These are phyloP conservation scores for Guadua angustifolia DNA, from an alignment of 176 grass and related monocot genomes.

Conservation along the genomic window DNA sequence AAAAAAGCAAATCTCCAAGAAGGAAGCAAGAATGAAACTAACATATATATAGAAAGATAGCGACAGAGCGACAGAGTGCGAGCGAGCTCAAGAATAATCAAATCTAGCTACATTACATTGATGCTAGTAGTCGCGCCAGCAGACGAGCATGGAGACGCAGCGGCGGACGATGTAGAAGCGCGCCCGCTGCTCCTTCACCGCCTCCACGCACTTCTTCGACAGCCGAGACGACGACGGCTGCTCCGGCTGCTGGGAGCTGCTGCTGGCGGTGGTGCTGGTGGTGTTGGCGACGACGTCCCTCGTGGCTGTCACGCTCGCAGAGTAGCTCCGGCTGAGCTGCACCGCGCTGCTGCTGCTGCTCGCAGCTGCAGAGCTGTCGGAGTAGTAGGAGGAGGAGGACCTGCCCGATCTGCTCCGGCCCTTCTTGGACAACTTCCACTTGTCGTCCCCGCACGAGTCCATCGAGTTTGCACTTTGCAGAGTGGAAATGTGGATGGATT, in stretches of 20 bases:
- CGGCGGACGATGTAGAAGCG: conserved; percentile 77
- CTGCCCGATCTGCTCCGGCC: conserved; percentile 59
- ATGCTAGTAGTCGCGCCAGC: conserved; percentile 67
- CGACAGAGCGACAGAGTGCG: no score
- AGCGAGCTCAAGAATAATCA: background rate
- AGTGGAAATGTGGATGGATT: background rate
- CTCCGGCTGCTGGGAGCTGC: background rate
- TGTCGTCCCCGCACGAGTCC: conserved; percentile 48
- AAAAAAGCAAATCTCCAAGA: background rate
- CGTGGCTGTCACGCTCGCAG: conserved; percentile 46
- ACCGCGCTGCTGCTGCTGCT: background rate
- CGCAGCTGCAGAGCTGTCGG: background rate
- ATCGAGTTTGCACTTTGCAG: background rate
- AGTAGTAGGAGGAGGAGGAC: background rate
- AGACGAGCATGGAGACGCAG: conserved; percentile 82
- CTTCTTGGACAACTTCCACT: conserved; percentile 66
- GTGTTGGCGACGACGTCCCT: background rate
- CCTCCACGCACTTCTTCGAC: conserved; percentile 62
- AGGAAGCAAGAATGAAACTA: no score
- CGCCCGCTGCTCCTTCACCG: conserved; percentile 64
- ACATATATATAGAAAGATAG: no score
- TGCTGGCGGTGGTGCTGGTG: background rate
- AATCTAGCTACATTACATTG: background rate
- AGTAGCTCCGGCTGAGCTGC: conserved; percentile 55
- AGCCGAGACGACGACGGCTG: background rate